Percentiles rank a stretch among this genome's conserved stretches.
Conservation (phyloP, 805 yeast species). For the Wickerhamomyces subpelliculosus region DNA sequence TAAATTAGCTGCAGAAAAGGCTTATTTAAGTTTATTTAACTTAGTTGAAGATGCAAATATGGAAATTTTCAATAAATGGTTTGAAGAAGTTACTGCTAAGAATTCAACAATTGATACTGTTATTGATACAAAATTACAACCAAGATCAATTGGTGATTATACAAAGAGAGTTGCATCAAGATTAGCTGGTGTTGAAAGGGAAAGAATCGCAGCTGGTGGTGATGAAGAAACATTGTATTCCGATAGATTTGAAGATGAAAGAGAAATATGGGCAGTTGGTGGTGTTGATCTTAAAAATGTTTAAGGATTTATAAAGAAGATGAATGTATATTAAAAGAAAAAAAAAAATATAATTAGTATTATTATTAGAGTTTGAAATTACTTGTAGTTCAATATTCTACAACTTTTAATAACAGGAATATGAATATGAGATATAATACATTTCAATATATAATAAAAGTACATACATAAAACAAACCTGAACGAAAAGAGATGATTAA, state of each 20-base stretch:
- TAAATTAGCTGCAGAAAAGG: constrained; percentile 90
- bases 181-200: constrained; percentile 81
- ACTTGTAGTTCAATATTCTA: no score
- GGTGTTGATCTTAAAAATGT: constrained; percentile 42
- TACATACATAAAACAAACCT: no score
- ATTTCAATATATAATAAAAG: no score
- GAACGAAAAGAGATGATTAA: no score
- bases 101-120: constrained; percentile 31
- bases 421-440: no score
- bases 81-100: constrained; percentile 31
- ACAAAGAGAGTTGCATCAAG: constrained; percentile 85
- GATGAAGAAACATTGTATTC: constrained; percentile 79
- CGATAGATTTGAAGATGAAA: constrained; percentile 81
- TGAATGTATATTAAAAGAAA: no score
- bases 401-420: no score
- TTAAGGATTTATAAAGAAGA: constrained; percentile 3
- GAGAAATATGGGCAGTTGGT: constrained; percentile 85
- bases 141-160: constrained; percentile 81
- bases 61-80: constrained; percentile 58
- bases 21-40: constrained; percentile 64
- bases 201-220: constrained; percentile 84
- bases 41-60: constrained; percentile 60
- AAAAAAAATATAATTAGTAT: not conserved
- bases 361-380: no score
- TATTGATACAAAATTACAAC: constrained; percentile 43